phyloP scores from a whole-genome alignment of 2,329 filamentous ascomycete species.

The Claviceps cyperi region DNA sequence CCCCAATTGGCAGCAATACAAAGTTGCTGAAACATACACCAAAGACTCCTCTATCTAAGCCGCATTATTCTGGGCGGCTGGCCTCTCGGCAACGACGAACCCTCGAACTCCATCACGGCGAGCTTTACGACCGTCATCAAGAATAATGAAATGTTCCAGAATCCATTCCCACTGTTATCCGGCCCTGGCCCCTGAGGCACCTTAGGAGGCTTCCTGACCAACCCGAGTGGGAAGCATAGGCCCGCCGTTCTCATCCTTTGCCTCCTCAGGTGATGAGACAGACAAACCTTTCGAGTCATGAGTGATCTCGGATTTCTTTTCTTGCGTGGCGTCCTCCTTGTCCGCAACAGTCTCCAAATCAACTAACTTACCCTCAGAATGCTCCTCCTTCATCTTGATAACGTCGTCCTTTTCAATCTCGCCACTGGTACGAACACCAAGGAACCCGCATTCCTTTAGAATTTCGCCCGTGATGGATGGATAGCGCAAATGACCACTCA shows the following conservation, averaged over 20 bases:
- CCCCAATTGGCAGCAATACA: too few species aligned
- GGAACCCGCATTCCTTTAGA: constrained; percentile 36
- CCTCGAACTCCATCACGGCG: too few species aligned
- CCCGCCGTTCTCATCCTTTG: background rate
- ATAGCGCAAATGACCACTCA: constrained; percentile 39
- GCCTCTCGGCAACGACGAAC: too few species aligned
- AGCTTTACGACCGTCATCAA: background rate
- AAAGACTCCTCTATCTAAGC: too few species aligned
- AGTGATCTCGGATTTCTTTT: constrained; percentile 6
- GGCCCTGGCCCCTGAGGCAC: background rate
- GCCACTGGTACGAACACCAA: constrained; percentile 27
- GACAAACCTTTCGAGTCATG: constrained; percentile 16
- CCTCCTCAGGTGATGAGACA: constrained; percentile 14
- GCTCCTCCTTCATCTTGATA: constrained; percentile 29
- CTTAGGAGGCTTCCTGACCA: background rate
- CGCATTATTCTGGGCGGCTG: too few species aligned
- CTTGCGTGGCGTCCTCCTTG: background rate
- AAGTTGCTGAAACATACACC: too few species aligned
- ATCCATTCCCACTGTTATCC: background rate
- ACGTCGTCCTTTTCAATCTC: constrained; percentile 38
- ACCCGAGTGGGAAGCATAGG: background rate
- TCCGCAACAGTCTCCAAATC: constrained; percentile 13
- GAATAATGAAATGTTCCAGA: background rate
- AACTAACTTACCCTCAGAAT: constrained; percentile 17
- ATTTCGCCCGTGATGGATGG: constrained; percentile 37